These are phyloP conservation scores for Raddia guianensis DNA, from an alignment of 176 grass and related monocot species.

Conservation along the genomic window DNA sequence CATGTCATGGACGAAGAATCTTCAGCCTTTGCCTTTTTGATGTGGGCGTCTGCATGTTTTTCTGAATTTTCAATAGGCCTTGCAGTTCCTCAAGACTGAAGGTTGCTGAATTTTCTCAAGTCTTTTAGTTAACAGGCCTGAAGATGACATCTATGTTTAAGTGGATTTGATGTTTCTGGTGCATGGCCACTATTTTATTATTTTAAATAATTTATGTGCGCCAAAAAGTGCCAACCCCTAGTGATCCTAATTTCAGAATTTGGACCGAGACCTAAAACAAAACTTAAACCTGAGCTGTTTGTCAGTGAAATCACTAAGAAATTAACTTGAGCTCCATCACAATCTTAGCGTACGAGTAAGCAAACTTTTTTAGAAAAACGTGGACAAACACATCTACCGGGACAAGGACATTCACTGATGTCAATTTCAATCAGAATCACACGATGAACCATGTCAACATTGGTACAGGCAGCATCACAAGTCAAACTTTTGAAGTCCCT, in stretches of 20 bases:
- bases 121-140: neutral
- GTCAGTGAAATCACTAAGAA: neutral
- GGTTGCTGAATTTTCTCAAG: neutral
- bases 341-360: neutral
- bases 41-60: neutral
- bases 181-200: neutral
- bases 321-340: neutral
- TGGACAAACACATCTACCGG: neutral
- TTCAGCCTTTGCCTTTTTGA: neutral
- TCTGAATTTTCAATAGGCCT: neutral
- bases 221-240: slow-evolving; percentile 7
- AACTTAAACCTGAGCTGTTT: neutral
- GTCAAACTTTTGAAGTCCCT: slow-evolving; percentile 32
- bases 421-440: slow-evolving; percentile 39
- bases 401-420: slow-evolving; percentile 36
- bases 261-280: slow-evolving; percentile 6
- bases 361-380: no score
- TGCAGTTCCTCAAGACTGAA: neutral
- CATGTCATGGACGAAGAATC: neutral
- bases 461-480: slow-evolving; percentile 17
- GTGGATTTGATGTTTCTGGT: slow-evolving; percentile 2
- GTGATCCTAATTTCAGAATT: neutral
- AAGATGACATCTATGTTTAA: neutral
- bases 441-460: slow-evolving; percentile 4
- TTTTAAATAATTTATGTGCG: neutral